These are phyloP conservation scores for Penicillium sp. DNA, from an alignment of 2,329 filamentous ascomycete species.

Conservation along the genomic window DNA sequence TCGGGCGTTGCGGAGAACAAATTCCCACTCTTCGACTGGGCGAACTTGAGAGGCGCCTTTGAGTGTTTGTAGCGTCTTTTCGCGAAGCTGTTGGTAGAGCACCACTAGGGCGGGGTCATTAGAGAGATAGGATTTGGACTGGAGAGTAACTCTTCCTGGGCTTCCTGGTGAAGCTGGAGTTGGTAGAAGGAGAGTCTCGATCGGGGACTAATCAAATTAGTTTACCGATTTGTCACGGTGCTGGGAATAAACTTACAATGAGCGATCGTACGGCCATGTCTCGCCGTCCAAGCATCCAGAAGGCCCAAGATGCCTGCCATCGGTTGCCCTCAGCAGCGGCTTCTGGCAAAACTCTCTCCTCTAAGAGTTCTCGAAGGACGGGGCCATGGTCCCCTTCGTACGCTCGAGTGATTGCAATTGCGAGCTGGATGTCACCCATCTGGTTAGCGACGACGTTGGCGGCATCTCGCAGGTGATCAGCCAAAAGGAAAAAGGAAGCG, in stretches of 20 bases:
- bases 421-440: constrained; percentile 83
- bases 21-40: constrained; percentile 79
- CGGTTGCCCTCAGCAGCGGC: constrained; percentile 81
- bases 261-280: constrained; percentile 83
- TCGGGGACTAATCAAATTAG: constrained; percentile 61
- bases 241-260: constrained; percentile 60
- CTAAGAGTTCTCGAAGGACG: constrained; percentile 70
- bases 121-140: constrained; percentile 76
- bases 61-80: constrained; percentile 77
- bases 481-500: constrained; percentile 91
- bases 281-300: constrained; percentile 81
- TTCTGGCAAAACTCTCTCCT: constrained; percentile 74
- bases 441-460: constrained; percentile 84
- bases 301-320: constrained; percentile 94
- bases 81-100: constrained; percentile 81
- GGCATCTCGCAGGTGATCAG: constrained; percentile 79
- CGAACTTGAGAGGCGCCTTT: constrained; percentile 80
- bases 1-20: constrained; percentile 80
- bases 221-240: neutral
- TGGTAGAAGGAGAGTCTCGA: constrained; percentile 64
- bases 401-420: constrained; percentile 81
- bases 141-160: constrained; percentile 58
- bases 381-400: constrained; percentile 83
- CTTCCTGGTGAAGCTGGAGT: constrained; percentile 57
- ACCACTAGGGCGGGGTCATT: constrained; percentile 89